phyloP scores from a whole-genome alignment of 306 rosid genomes.

The Senna siamea region DNA sequence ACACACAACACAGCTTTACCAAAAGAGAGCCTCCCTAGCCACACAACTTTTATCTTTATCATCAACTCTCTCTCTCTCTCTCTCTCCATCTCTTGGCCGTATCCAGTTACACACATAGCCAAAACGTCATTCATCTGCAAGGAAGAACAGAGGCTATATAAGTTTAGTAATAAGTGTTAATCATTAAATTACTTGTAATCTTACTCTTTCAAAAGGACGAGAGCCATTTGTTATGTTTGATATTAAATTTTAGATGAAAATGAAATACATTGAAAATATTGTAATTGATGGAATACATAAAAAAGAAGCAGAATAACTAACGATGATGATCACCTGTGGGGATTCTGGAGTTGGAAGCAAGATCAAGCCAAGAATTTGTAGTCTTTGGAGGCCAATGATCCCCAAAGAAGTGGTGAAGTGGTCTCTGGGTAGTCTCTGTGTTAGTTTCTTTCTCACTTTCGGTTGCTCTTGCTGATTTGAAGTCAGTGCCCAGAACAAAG shows the following conservation, averaged over 20 bases:
- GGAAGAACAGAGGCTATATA: background rate
- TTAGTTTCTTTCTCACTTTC: slow-evolving; percentile 57
- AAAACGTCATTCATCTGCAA: slow-evolving; percentile 80
- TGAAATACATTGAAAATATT: no score
- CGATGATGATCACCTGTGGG: slow-evolving; percentile 47
- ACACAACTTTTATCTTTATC: slow-evolving; percentile 57
- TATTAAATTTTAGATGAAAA: no score
- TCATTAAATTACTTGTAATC: no score
- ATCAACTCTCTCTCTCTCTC: slow-evolving; percentile 58
- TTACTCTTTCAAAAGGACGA: no score
- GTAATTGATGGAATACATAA: background rate
- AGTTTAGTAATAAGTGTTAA: no score
- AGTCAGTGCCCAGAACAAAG: slow-evolving; percentile 86
- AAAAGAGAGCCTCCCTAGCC: slow-evolving; percentile 69
- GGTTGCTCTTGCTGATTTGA: slow-evolving; percentile 67
- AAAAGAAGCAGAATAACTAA: background rate
- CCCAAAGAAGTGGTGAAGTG: slow-evolving; percentile 93
- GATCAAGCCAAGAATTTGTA: slow-evolving; percentile 97
- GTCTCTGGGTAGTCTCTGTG: slow-evolving; percentile 60
- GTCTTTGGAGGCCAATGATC: slow-evolving; percentile 85
- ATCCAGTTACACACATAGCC: slow-evolving; percentile 48
- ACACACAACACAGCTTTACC: slow-evolving; percentile 45
- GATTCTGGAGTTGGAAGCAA: slow-evolving; percentile 83
- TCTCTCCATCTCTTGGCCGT: slow-evolving; percentile 67
- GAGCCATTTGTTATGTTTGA: no score